Evolutionary conservation across 768 basidiomycete genomes (phyloP).

Genomic region (Omphalotus guepiniiformis): DNA sequence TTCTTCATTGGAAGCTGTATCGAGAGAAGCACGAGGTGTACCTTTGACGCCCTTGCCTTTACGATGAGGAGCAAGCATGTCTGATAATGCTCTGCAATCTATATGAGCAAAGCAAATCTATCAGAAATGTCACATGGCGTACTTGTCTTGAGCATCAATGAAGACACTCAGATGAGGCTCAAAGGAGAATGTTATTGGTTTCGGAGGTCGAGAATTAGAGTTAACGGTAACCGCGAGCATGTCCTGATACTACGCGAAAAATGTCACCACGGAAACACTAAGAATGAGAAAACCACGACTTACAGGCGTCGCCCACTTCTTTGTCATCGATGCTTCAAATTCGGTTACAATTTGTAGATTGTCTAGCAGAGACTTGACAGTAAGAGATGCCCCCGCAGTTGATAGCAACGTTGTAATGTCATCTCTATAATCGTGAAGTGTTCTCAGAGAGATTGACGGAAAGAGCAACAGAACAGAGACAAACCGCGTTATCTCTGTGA

Average conservation of each 20-base stretch:
- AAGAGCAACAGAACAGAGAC: conserved; percentile 9
- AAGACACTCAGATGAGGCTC: conserved; percentile 92
- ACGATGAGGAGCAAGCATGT: conserved; percentile 86
- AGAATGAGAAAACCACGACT: conserved; percentile 18
- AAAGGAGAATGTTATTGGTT: conserved; percentile 83
- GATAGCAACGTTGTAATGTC: conserved; percentile 79
- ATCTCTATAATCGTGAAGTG: conserved; percentile 46
- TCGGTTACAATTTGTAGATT: conserved; percentile 82
- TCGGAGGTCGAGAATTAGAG: conserved; percentile 47
- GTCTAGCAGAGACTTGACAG: conserved; percentile 79
- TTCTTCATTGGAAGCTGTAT: conserved; percentile 41
- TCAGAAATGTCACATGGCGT: conserved; percentile 15
- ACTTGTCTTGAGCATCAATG: conserved; percentile 96
- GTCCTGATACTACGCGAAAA: conserved; percentile 48
- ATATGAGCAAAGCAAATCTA: neutral
- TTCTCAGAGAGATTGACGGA: neutral
- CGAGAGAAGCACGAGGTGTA: conserved; percentile 65
- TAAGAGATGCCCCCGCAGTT: conserved; percentile 68
- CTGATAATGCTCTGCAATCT: conserved; percentile 65
- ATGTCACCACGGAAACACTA: no score
- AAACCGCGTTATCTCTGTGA: conserved; percentile 88
- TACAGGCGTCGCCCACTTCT: conserved; percentile 79
- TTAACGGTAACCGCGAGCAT: conserved; percentile 55
- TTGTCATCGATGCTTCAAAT: conserved; percentile 78
- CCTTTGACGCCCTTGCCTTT: conserved; percentile 33